These are phyloP conservation scores for Triticum urartu DNA, from an alignment of 176 grass and related monocot genomes.

Conservation along the genomic window DNA sequence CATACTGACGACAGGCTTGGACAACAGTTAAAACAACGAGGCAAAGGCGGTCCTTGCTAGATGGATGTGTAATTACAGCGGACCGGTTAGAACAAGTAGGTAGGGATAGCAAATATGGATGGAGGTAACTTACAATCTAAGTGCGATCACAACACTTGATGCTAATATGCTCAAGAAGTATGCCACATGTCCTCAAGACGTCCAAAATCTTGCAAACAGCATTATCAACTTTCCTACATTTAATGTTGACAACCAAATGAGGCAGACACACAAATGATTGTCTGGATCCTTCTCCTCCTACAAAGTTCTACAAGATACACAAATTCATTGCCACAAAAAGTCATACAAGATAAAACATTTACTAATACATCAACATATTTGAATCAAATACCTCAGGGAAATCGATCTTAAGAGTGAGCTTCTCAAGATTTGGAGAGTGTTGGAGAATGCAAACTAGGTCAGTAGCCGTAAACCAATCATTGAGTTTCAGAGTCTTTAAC, in stretches of 20 bases:
- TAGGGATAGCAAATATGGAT: not conserved
- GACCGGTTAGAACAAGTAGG: not conserved
- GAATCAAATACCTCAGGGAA: not conserved
- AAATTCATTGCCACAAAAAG: not conserved
- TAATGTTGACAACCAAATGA: not conserved
- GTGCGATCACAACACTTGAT: not conserved
- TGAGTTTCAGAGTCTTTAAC: not conserved
- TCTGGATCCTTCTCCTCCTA: no score
- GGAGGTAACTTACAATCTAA: not conserved
- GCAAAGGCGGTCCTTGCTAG: no score
- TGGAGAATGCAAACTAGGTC: not conserved
- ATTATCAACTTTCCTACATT: not conserved
- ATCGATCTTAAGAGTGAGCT: not conserved
- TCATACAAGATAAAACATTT: not conserved
- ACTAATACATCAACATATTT: no score
- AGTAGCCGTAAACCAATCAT: not conserved
- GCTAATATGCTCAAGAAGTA: not conserved
- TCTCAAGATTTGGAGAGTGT: not conserved
- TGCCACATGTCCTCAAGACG: not conserved
- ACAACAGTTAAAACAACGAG: not conserved
- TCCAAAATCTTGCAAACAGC: not conserved
- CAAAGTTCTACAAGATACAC: not conserved
- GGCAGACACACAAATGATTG: not conserved
- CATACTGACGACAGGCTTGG: not conserved
- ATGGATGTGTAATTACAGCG: no score